Evolutionary conservation across 2,329 filamentous ascomycete genomes (phyloP), one percentile per base, ranked within the genome.

Genomic region (Phyllosticta paracitricarpa): DNA sequence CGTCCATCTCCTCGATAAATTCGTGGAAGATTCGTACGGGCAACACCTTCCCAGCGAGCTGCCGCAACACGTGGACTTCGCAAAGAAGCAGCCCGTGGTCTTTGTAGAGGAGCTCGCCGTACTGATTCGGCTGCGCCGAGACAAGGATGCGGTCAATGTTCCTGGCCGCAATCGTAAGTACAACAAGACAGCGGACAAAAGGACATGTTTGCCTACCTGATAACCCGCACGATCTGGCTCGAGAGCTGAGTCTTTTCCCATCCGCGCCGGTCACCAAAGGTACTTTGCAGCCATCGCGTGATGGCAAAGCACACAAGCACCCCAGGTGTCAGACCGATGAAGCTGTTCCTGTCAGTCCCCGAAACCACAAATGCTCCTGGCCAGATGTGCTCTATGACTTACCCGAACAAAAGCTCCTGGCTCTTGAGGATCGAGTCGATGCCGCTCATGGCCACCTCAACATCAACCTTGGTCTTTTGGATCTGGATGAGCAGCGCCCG

Each of bases 401-500:
- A 80, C 75, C 82, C 94, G 76, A 99, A 99, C 25, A 99, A 89
- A 56, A 99, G 82, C 72, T 99, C 93, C 71, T 99, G 94, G 69
- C 92, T 97, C 77, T 94, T 96, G 62, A 99, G 81, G 33, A 99
- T 82, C 35, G 91, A 85, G 78, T 99, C 93, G 66, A 99, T 99
- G 19, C 94, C 94, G 63, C 89, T 91, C 77, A 99, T 92, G 14
- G 94, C 94, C 64, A 97, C 87, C 74, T 99, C 94, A 12, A 99
- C 86, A 70, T 99, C 94, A 8, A 99, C 94, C 78, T 99, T 99
- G 24, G 94, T 97, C 81, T 99, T 99, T 70, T 99, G 94, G 48
- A 99, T 87, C 71, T 99, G 94, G 61, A 99, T 97, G 54, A 99
- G 80, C 28, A 99, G 83, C 4, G 93, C 91, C 58, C 93, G 87